Conservation (phyloP, 73 alveolate species). For the Paramecium caudatum region DNA sequence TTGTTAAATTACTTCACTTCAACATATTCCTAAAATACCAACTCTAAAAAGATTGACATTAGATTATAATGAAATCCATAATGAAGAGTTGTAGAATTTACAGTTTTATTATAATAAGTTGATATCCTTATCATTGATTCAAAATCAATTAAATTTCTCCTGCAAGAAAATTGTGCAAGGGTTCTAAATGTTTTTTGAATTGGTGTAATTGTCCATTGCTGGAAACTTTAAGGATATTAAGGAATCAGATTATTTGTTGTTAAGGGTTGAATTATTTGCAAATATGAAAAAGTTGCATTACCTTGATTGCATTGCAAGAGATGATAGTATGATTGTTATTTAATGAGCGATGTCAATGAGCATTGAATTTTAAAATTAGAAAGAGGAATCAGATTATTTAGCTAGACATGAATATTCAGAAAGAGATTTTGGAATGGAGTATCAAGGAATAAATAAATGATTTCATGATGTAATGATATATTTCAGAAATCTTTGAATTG, state of each 20-base stretch:
- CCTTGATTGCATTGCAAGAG: constrained; percentile 1
- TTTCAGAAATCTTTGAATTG: constrained; percentile 75
- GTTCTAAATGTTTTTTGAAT: not conserved
- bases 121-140: not conserved
- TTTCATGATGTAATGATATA: not conserved
- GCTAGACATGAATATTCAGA: no score
- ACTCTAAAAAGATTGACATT: constrained; percentile 7
- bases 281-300: not conserved
- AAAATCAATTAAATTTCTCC: constrained; percentile 1
- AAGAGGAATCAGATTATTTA: constrained; percentile 5
- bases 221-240: constrained; percentile 3
- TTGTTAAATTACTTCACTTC: not conserved
- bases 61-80: not conserved
- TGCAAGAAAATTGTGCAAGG: not conserved
- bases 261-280: constrained; percentile 7
- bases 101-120: constrained; percentile 7
- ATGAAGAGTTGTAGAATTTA: not conserved
- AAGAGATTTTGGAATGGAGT: no score
- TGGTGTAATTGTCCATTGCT: not conserved
- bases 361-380: not conserved
- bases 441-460: constrained; percentile 26
- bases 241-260: not conserved
- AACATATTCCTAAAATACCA: not conserved
- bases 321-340: not conserved
- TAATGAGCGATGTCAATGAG: not conserved